Evolutionary conservation across 805 yeast genomes (phyloP), one percentile per base, ranked within the genome.

Genomic region (Candida krabiensis): DNA sequence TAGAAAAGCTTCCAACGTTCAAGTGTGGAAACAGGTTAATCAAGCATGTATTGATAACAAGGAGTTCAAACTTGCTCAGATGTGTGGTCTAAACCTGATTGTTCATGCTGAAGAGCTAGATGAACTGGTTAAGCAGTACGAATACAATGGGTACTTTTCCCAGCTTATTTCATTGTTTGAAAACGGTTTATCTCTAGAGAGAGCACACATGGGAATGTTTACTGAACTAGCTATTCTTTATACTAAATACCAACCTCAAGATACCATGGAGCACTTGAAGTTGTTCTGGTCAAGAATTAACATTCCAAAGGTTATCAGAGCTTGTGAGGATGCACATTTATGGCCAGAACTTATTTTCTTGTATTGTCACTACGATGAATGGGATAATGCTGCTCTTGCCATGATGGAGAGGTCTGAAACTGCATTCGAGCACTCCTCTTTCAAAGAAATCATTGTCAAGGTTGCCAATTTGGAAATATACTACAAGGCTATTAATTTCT

Each of bases 191-290:
- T 95, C 96, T 28, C 75, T 93, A 52, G 99, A 93, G 72, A 86
- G 99, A 64, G 99, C 99, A 26, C 99, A 93, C 62, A 93, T 93
- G 99, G 99, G 98, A 53, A 91, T 93, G 97, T 93, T 93, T 64
- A 93, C 99, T 9, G 97, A 90, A 66, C 75, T 93, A 54, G 96
- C 98, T 16, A 75, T 86, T 33, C 72, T 93, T 52, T 93, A 91
- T 70, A 77, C 95, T 49, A 91, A 90, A 64, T 93, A 90, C 67
- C 78, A 80, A 46, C 96, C 97, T 19, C 86, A 80, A 35, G 84
- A 80, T 67, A 86, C 95, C 38, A 86, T 87, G 88, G 98, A 93
- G 67, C 98, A 93, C 67, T 75, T 93, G 77, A 90, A 90, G 64
- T 71, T 93, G 57, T 93, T 93, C 79, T 93, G 98, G 98, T 89